Base-by-base conservation (phyloP, 768 basidiomycete genomes). In the Amanita polypyramis region DNA sequence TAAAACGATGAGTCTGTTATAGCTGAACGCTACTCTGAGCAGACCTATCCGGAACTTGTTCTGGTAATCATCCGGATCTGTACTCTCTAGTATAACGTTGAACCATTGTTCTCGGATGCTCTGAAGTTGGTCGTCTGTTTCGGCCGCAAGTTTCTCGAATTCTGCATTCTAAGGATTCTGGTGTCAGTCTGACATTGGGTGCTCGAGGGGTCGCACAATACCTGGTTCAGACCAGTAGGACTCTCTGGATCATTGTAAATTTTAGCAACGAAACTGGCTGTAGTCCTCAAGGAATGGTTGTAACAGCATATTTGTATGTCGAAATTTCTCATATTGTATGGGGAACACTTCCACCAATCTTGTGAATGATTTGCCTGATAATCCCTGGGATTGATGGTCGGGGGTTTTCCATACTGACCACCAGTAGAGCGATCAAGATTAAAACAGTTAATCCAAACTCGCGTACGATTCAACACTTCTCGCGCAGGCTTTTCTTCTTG, bases 361-460 rank as follows among this genome's bases (percentile, higher is more conserved):
- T 75, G 76, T 1, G 78, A 82, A 55, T 83, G 80, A 47, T 70
- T 73, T 12, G 84, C 82, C 50, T 82, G 82, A 60, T 86, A 92
- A 64, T 89, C 87, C 5, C 73, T 70, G 54, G 84, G 78, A 52
- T 72, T 72, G 60, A 96, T 82, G 38, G 87, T 88, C 14, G 87
- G 80, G 0, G 80, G 76, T 64, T 91, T 91, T 47, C 93, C 93
- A 63, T 94, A 91, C 62, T 93, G 85, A 14, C 81, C 83, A 3
- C 87, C 82, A 6, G 86, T 84, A 4, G 90, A 93, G 19, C 90
- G 82, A 62, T 97, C 93, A 35, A 95, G 68, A 63, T 93, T 90
- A 66, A 85, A 89, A 63, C 89, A 93, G 59, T 83, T 86, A 49
- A 95, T 65, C 92, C 92, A 97, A 5, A 86, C 76, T 17, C 92